A percentile compares a stretch with the other conserved stretches of the same genome.
phyloP scores from a whole-genome alignment of 2,329 filamentous ascomycete genomes.

The Dothistroma septosporum region DNA sequence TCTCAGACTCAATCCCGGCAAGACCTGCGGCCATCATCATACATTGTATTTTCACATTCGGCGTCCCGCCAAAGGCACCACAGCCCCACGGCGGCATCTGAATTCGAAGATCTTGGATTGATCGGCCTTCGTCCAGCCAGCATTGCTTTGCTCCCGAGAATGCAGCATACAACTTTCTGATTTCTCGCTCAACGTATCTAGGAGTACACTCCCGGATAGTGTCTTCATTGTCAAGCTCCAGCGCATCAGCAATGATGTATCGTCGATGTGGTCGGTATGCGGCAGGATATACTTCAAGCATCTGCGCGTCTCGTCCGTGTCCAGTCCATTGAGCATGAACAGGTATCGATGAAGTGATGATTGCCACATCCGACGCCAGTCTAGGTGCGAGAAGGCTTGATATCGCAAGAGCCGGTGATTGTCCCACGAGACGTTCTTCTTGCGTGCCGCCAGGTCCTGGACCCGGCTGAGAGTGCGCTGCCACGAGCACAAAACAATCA shows the following conservation, averaged over 20 bases:
- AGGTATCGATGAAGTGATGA: constrained; percentile 10
- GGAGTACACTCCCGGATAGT: constrained; percentile 1
- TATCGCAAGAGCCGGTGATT: constrained; percentile 12
- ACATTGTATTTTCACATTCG: constrained; percentile 10
- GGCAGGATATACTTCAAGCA: neutral
- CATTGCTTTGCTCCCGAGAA: constrained; percentile 6
- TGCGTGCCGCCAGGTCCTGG: constrained; percentile 14
- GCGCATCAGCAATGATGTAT: constrained; percentile 4
- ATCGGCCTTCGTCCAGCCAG: neutral
- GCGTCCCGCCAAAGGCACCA: constrained; percentile 9
- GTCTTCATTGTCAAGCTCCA: neutral
- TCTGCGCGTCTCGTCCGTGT: constrained; percentile 10
- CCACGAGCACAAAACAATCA: constrained; percentile 8
- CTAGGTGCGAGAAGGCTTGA: constrained; percentile 6
- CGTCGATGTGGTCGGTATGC: neutral
- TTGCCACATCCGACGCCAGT: constrained; percentile 3
- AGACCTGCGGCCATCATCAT: constrained; percentile 17
- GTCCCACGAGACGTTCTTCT: constrained; percentile 14
- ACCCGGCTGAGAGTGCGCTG: constrained; percentile 13
- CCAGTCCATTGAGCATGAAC: constrained; percentile 11
- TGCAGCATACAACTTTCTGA: constrained; percentile 8
- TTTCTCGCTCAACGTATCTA: constrained; percentile 4
- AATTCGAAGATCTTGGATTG: constrained; percentile 1
- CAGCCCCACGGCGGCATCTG: constrained; percentile 16
- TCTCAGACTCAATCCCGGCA: constrained; percentile 5